Conservation (phyloP, 257 asterid genomes). For the Nicotiana noctiflora region DNA sequence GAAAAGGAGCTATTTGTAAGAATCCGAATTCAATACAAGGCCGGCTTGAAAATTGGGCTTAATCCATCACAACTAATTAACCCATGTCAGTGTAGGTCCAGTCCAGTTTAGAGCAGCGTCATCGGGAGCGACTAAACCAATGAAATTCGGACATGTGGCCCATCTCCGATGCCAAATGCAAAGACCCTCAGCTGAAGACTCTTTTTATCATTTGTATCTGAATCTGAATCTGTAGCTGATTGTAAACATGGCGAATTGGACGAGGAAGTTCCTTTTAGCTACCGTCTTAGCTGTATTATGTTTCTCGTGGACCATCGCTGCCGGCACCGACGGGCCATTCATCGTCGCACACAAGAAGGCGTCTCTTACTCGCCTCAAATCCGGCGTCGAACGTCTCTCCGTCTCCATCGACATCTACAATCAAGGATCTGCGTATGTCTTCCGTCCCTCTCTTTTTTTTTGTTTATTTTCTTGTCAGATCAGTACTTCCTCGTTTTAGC, state of each 20-base stretch:
- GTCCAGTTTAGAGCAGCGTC: not conserved
- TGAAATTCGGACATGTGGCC: not conserved
- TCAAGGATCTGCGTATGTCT: conserved; percentile 74
- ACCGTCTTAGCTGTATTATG: conserved; percentile 24
- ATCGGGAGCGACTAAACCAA: not conserved
- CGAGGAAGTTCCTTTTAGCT: conserved; percentile 19
- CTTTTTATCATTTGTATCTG: not conserved
- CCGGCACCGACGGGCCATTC: conserved; percentile 62
- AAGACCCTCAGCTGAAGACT: not conserved
- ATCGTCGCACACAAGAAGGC: conserved; percentile 86
- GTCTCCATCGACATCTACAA: conserved; percentile 74
- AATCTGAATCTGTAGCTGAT: conserved; percentile 1
- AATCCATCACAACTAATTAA: not conserved
- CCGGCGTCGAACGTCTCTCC: conserved; percentile 69
- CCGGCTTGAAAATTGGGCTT: not conserved
- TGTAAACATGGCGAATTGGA: conserved; percentile 26
- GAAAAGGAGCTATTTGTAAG: too few relatives aligned
- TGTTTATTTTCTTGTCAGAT: conserved; percentile 13
- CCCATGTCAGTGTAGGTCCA: not conserved
- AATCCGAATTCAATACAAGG: not conserved
- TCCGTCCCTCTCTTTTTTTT: not conserved
- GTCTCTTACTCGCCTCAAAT: conserved; percentile 54
- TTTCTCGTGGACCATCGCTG: conserved; percentile 23
- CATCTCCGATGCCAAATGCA: not conserved
- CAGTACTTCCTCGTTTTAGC: not conserved